phyloP scores from a whole-genome alignment of 345 rosid genomes.

The Syzygium aqueum region DNA sequence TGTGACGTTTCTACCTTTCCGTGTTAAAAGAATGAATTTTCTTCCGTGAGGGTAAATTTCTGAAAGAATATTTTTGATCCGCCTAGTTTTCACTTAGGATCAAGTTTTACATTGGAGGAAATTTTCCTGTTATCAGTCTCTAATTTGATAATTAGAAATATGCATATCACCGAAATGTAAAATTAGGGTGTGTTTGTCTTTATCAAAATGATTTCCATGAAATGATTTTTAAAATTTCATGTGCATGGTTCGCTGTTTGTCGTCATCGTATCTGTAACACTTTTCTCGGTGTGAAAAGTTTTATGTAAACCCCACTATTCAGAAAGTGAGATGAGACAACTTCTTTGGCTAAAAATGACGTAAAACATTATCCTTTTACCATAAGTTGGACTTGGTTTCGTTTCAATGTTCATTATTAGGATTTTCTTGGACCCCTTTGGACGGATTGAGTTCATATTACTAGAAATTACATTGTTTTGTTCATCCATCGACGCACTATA shows the following conservation, averaged over 20 bases:
- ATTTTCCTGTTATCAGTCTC: neutral
- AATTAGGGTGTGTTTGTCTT: neutral
- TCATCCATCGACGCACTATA: neutral
- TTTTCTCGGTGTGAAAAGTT: neutral
- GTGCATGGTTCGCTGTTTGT: neutral
- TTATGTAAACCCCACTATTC: neutral
- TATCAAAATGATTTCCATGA: neutral
- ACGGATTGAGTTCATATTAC: neutral
- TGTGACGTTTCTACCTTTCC: neutral
- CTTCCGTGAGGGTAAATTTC: neutral
- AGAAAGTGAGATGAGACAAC: neutral
- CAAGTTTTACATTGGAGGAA: neutral
- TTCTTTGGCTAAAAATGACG: neutral
- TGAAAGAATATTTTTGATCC: neutral
- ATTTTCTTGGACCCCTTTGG: neutral
- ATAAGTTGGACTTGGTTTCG: neutral
- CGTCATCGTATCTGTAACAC: neutral
- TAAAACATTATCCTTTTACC: neutral
- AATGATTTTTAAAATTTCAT: neutral
- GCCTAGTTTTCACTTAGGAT: neutral
- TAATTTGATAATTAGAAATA: neutral
- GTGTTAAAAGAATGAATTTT: neutral
- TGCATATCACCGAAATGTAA: neutral
- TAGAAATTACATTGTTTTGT: neutral
- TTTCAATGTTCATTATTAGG: neutral